Conservation (phyloP, 192 early-diverging fungal genomes). For the Pilaira anomala region DNA sequence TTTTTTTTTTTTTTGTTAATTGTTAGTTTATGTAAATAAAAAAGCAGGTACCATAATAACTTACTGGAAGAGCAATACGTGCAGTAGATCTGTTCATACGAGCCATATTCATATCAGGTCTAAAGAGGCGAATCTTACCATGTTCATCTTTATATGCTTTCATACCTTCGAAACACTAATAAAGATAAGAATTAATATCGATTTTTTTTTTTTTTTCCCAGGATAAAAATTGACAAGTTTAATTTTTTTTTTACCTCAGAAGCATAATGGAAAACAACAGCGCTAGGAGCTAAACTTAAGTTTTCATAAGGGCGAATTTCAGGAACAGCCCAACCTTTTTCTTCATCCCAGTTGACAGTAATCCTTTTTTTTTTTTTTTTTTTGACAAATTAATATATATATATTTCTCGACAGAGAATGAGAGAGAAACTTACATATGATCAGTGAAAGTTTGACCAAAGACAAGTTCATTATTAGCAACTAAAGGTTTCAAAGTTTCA, state of each 20-base stretch:
- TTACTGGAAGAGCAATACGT: conserved; percentile 80
- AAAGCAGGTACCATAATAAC: conserved; percentile 19
- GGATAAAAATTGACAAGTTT: too few relatives aligned
- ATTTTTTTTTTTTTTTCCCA: not conserved
- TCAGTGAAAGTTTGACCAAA: conserved; percentile 93
- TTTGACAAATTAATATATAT: not conserved
- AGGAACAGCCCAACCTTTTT: conserved; percentile 77
- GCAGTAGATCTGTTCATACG: conserved; percentile 75
- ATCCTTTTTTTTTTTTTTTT: conserved; percentile 28
- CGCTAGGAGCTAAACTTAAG: conserved; percentile 75
- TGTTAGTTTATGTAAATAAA: not conserved
- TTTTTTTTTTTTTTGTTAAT: too few relatives aligned
- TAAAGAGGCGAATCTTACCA: conserved; percentile 86
- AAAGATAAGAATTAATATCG: not conserved
- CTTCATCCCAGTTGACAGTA: conserved; percentile 73
- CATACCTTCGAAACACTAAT: conserved; percentile 85
- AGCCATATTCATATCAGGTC: conserved; percentile 98
- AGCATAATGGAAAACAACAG: conserved; percentile 92
- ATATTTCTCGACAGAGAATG: conserved; percentile 3
- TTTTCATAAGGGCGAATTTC: conserved; percentile 84
- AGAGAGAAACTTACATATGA: conserved; percentile 68
- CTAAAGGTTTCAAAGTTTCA: conserved; percentile 47
- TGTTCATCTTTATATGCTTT: conserved; percentile 90
- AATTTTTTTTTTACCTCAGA: conserved; percentile 50
- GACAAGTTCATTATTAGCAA: conserved; percentile 62